Percentiles rank a stretch among this genome's conserved stretches.
These are phyloP conservation scores for Mycena albidolilacea DNA, from an alignment of 768 basidiomycete species.

Conservation along the genomic window DNA sequence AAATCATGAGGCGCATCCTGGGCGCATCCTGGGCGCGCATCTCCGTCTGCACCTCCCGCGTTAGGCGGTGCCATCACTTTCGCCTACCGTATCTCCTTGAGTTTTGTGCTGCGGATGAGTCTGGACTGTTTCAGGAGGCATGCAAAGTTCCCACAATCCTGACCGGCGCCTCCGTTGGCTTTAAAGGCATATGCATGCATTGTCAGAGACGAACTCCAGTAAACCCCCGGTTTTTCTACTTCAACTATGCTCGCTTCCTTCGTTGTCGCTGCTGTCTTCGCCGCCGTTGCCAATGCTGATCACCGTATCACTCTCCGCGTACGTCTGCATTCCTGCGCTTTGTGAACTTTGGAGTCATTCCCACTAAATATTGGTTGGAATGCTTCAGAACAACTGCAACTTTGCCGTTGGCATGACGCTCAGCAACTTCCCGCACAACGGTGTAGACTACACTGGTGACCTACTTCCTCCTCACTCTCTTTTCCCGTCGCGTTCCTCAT, in stretches of 20 bases:
- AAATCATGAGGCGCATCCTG: too few relatives aligned
- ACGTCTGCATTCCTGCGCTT: background rate
- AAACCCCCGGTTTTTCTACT: background rate
- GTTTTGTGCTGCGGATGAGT: too few relatives aligned
- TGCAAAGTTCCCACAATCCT: too few relatives aligned
- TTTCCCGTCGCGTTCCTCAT: background rate
- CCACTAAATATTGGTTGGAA: constrained; percentile 2
- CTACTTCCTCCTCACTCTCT: background rate
- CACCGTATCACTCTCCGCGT: constrained; percentile 19
- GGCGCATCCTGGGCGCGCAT: too few relatives aligned
- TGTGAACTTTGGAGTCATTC: background rate
- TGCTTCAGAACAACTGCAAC: constrained; percentile 26
- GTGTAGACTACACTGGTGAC: constrained; percentile 25
- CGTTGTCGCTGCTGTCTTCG: background rate
- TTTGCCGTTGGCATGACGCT: constrained; percentile 28
- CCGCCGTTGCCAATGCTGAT: constrained; percentile 5
- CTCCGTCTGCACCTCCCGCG: too few relatives aligned
- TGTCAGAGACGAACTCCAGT: too few relatives aligned
- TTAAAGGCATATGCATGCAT: too few relatives aligned
- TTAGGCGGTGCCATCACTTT: too few relatives aligned
- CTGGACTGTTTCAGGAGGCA: too few relatives aligned
- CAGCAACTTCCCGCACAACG: constrained; percentile 29
- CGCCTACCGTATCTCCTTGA: too few relatives aligned
- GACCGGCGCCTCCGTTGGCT: too few relatives aligned
- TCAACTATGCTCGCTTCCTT: constrained; percentile 10